These are phyloP conservation scores for Withania somnifera DNA, from an alignment of 305 asterid genomes.

Conservation along the genomic window DNA sequence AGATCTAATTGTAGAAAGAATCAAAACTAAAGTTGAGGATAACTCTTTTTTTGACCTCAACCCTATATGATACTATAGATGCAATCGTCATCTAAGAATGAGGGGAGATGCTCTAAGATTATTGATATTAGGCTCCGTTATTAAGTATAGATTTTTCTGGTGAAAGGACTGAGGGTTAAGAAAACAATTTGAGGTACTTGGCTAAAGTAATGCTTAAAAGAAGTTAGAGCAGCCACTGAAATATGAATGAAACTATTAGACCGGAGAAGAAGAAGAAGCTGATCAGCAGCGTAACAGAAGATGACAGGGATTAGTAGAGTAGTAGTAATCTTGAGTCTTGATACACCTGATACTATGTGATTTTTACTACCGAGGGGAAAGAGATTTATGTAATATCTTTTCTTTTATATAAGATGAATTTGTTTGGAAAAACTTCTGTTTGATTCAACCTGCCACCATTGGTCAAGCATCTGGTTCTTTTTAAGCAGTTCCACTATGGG, in stretches of 20 bases:
- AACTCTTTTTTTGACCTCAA: no score
- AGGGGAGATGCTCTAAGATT: background rate
- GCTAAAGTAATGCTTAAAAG: background rate
- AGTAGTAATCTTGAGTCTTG: background rate
- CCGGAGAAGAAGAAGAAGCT: background rate
- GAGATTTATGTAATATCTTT: background rate
- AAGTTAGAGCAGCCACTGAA: background rate
- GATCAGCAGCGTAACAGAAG: background rate
- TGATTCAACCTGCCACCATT: background rate
- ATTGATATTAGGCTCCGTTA: background rate
- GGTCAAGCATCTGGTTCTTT: background rate
- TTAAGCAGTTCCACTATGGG: background rate
- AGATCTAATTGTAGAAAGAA: no score
- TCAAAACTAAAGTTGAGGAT: no score
- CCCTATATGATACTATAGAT: background rate
- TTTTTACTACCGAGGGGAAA: background rate
- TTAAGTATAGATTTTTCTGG: background rate
- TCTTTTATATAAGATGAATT: background rate
- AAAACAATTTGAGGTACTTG: background rate
- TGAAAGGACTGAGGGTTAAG: background rate
- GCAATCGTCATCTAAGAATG: background rate
- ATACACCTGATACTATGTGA: background rate
- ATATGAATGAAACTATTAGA: background rate
- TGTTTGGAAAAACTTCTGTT: background rate
- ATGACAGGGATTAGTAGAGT: background rate